A percentile compares a stretch with the other conserved stretches of the same genome.
Evolutionary conservation across 2,329 filamentous ascomycete species (phyloP).

Genomic region (Zasmidium angulare): DNA sequence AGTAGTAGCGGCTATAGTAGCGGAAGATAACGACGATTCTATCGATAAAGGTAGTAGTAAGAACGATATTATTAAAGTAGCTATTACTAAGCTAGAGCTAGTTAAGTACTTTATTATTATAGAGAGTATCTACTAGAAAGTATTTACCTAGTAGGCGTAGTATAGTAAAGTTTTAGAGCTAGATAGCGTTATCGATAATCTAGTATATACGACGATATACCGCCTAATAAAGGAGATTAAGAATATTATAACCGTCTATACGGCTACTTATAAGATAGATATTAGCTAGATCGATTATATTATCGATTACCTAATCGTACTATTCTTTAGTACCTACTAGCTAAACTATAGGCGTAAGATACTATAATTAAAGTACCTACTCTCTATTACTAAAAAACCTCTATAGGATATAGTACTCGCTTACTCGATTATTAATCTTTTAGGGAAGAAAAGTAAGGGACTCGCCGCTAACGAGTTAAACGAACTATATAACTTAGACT

Average conservation of each 20-base stretch:
- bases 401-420: background rate
- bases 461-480: background rate
- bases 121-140: background rate
- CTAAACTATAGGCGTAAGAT: constrained; percentile 1
- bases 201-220: constrained; percentile 1
- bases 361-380: background rate
- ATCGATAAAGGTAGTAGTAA: background rate
- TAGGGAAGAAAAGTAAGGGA: background rate
- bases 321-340: background rate
- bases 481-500: background rate
- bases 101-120: background rate
- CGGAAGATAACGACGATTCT: too few species aligned
- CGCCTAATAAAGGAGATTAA: constrained; percentile 2
- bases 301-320: background rate
- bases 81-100: background rate
- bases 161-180: too few species aligned
- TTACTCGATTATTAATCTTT: background rate
- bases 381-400: background rate
- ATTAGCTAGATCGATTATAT: constrained; percentile 1
- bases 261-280: constrained; percentile 1
- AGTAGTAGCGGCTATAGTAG: too few species aligned
- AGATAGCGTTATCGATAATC: too few species aligned
- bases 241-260: background rate
- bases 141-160: constrained; percentile 2
- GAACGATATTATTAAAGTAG: background rate